Conservation (phyloP, 2,329 filamentous ascomycete genomes). For the Tolypocladium amazonense region DNA sequence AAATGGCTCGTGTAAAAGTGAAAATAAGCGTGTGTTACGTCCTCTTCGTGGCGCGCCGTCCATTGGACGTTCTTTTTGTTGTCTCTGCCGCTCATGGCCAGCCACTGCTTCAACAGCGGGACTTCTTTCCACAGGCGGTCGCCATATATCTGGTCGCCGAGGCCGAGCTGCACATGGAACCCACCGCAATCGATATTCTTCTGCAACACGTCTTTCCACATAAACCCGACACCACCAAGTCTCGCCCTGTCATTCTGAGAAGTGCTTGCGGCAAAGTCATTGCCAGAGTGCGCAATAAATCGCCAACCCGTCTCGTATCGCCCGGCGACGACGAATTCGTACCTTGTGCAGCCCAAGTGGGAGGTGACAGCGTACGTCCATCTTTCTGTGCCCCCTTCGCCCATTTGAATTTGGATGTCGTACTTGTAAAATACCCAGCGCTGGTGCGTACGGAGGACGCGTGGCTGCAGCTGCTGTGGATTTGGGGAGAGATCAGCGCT, state of each 20-base stretch:
- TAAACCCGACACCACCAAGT: slow-evolving; percentile 80
- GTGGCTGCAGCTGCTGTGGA: slow-evolving; percentile 72
- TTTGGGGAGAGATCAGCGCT: slow-evolving; percentile 88
- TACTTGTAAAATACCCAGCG: slow-evolving; percentile 96
- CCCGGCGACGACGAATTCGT: slow-evolving; percentile 92
- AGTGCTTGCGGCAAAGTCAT: slow-evolving; percentile 86
- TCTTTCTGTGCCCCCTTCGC: slow-evolving; percentile 65
- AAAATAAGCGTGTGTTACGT: slow-evolving; percentile 93
- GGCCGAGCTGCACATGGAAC: slow-evolving; percentile 85
- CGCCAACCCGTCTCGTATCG: slow-evolving; percentile 87
- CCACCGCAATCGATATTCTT: slow-evolving; percentile 95
- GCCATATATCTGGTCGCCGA: slow-evolving; percentile 92
- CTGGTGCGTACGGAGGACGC: slow-evolving; percentile 79
- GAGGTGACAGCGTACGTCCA: slow-evolving; percentile 99
- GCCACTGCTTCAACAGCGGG: slow-evolving; percentile 87
- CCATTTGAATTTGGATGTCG: slow-evolving; percentile 82
- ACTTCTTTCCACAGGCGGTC: slow-evolving; percentile 96
- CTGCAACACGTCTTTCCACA: slow-evolving; percentile 99
- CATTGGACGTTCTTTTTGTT: slow-evolving; percentile 82
- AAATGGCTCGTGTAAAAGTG: slow-evolving; percentile 99
- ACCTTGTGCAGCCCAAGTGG: slow-evolving; percentile 92
- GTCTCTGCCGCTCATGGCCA: slow-evolving; percentile 84
- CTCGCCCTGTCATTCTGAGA: slow-evolving; percentile 76
- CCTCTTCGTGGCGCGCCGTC: slow-evolving; percentile 92
- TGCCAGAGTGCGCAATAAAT: slow-evolving; percentile 91